Evolutionary conservation across 1,284 basidiomycete species (phyloP).

Genomic region (Wallemia ichthyophaga): DNA sequence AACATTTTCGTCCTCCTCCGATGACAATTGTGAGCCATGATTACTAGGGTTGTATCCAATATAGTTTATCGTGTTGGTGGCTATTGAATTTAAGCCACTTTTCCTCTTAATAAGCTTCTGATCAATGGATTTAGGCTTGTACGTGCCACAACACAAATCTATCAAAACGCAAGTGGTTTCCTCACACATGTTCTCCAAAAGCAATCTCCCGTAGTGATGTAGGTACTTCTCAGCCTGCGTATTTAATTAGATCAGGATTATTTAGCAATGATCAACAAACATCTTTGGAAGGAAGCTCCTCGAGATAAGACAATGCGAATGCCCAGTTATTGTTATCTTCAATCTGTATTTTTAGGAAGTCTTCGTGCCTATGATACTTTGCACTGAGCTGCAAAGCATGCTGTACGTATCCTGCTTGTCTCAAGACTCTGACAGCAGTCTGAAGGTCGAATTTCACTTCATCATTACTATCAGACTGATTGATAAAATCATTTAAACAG

Average conservation of each 20-base stretch:
- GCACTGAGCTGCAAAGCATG: conserved; percentile 82
- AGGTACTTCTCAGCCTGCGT: not conserved
- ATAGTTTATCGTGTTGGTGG: not conserved
- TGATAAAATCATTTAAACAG: not conserved
- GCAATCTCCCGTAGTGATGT: not conserved
- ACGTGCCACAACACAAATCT: not conserved
- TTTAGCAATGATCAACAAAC: conserved; percentile 22
- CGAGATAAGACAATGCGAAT: conserved; percentile 54
- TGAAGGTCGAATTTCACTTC: conserved; percentile 86
- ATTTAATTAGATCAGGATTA: not conserved
- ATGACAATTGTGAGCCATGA: not conserved
- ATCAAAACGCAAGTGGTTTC: not conserved
- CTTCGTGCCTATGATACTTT: conserved; percentile 68
- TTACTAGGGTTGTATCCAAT: not conserved
- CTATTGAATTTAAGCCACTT: not conserved
- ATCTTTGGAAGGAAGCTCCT: conserved; percentile 40
- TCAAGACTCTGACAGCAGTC: conserved; percentile 80
- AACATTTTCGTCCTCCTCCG: not conserved
- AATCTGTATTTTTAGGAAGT: conserved; percentile 76
- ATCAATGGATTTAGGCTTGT: not conserved
- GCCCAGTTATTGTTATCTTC: conserved; percentile 60
- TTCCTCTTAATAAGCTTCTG: not conserved
- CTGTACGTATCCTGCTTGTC: conserved; percentile 82
- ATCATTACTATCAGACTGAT: conserved; percentile 19
- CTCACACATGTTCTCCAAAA: not conserved